These are phyloP conservation scores for Phytopythium mirpurense DNA, from an alignment of 352 stramenopile species.

Conservation along the genomic window DNA sequence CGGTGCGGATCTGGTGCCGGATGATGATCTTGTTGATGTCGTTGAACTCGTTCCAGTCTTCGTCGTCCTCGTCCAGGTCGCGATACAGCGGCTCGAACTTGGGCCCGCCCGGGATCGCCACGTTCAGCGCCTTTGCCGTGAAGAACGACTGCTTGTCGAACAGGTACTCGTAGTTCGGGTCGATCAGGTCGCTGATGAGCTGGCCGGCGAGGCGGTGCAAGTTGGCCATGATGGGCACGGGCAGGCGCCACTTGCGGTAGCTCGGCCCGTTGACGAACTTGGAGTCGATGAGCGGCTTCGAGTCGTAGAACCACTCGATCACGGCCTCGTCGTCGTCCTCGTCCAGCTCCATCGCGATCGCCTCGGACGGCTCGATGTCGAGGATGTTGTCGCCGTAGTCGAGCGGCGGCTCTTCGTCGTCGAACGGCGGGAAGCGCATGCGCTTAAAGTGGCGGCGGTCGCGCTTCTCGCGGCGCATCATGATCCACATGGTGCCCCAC, in stretches of 20 bases:
- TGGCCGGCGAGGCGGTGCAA: conserved; percentile 96
- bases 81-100: conserved; percentile 99
- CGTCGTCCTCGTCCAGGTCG: conserved; percentile 97
- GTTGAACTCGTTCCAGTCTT: conserved; percentile 99
- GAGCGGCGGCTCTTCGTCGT: conserved; percentile 98
- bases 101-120: conserved; percentile 97
- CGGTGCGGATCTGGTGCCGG: conserved; percentile 96
- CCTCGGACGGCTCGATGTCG: conserved; percentile 95
- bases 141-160: conserved; percentile 97
- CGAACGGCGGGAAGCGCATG: conserved; percentile 99
- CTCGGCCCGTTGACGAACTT: conserved; percentile 97
- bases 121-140: conserved; percentile 99
- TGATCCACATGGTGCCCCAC: conserved; percentile 99
- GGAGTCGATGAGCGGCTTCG: conserved; percentile 87
- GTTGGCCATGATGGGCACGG: conserved; percentile 97
- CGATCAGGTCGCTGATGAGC: conserved; percentile 95
- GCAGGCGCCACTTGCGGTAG: conserved; percentile 97
- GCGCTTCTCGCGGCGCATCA: conserved; percentile 99
- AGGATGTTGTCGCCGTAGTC: conserved; percentile 97
- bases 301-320: conserved; percentile 99
- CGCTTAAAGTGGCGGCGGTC: conserved; percentile 99
- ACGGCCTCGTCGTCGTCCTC: conserved; percentile 93
- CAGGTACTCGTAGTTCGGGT: conserved; percentile 95
- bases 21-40: conserved; percentile 99
- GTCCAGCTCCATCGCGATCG: conserved; percentile 97